Percentiles rank a stretch among this genome's conserved stretches.
Conservation (phyloP, 1,284 basidiomycete genomes). For the Cutaneotrichosporon daszewskae region DNA sequence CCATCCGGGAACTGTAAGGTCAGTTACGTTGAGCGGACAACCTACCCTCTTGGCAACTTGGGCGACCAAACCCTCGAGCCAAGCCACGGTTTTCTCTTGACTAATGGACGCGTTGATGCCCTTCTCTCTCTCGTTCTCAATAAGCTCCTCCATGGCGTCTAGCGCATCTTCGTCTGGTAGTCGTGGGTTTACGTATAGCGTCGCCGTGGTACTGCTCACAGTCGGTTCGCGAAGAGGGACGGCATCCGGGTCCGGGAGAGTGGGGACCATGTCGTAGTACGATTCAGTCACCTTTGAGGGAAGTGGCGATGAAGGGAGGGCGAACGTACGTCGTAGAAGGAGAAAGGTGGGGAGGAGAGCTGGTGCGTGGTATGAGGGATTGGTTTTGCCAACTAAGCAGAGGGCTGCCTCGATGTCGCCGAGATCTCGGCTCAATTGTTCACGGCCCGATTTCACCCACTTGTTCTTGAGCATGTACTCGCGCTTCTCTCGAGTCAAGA, state of each 20-base stretch:
- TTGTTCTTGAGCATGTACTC: slow-evolving; percentile 45
- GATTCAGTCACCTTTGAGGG: slow-evolving; percentile 26
- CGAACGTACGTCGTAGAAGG: slow-evolving; percentile 32
- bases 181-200: slow-evolving; percentile 45
- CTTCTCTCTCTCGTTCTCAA: slow-evolving; percentile 43
- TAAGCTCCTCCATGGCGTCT: slow-evolving; percentile 38
- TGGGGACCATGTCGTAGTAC: slow-evolving; percentile 27
- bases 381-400: slow-evolving; percentile 24
- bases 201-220: slow-evolving; percentile 40
- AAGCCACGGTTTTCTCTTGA: slow-evolving; percentile 24
- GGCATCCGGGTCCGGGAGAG: slow-evolving; percentile 39
- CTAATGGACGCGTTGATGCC: slow-evolving; percentile 37
- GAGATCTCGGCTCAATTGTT: slow-evolving; percentile 40
- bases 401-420: slow-evolving; percentile 43
- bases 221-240: slow-evolving; percentile 38
- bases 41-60: slow-evolving; percentile 34
- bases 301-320: slow-evolving; percentile 30
- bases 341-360: slow-evolving; percentile 36
- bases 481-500: slow-evolving; percentile 42
- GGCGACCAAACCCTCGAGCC: slow-evolving; percentile 27
- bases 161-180: slow-evolving; percentile 32
- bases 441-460: slow-evolving; percentile 44
- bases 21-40: slow-evolving; percentile 1
- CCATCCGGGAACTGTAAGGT: slow-evolving; percentile 42
- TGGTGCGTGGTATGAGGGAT: slow-evolving; percentile 19